Base-by-base conservation (phyloP, 2,329 filamentous ascomycete species). In the Fusarium caatingaense region DNA sequence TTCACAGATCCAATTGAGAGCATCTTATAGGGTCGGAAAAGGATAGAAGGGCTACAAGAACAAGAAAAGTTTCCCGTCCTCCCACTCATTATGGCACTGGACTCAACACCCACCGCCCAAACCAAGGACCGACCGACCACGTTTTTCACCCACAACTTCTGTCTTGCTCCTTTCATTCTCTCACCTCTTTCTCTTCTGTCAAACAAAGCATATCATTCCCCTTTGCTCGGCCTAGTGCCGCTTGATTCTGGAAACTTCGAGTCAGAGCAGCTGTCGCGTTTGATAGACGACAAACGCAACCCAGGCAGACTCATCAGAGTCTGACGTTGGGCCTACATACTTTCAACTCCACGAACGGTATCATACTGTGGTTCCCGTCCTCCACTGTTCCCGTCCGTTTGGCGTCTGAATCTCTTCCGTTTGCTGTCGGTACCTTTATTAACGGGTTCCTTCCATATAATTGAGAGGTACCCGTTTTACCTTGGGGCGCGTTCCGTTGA, bases 71-170 rank as follows among this genome's bases (percentile, higher is more conserved):
- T 69, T 64, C 41, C 56, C 37, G 46, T 71, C 68, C 60, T 71
- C 64, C 64, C 61, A 58, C 44, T 60, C 41, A 54, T 37, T 37
- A 37, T 37, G 34, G 34, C n/a, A 63, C 46, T 25, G 16, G 46
- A 46, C 56, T 37, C 60, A 57, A 51, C 30, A 64, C 58, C 68
- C 60, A 71, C 68, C 68, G 60, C 68, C 64, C 67, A 69, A 58
- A 69, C 48, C 56, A 63, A 57, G 65, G 60, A 69, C 58, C 63
- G 60, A 69, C 58, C 63, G 65, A 69, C 67, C 67, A 71, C 68
- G 64, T 71, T 71, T 71, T 71, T 66, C 30, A 23, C 64, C 63
- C 68, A 71, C 64, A 64, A 64, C 59, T 54, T 64, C 51, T 68
- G 62, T 67, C 67, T 54, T 66, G 66, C 54, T 67, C 67, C 51